Evolutionary conservation across 495 filamentous ascomycete species (phyloP).

Genomic region (Xylaria grammica): DNA sequence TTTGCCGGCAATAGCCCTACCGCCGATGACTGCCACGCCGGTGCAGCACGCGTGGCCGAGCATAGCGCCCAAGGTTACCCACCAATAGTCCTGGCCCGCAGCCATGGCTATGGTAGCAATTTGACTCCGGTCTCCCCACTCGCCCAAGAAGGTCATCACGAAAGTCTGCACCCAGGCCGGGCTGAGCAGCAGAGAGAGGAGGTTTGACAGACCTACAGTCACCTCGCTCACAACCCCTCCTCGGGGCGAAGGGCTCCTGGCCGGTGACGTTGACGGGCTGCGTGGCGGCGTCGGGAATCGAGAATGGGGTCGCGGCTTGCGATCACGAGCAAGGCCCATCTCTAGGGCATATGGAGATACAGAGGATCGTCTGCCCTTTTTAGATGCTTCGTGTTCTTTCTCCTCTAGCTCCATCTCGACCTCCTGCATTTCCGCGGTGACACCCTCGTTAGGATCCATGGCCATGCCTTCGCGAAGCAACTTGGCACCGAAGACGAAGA

Average conservation of each 20-base stretch:
- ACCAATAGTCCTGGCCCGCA: constrained; percentile 98
- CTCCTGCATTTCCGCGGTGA: constrained; percentile 94
- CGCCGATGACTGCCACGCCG: constrained; percentile 89
- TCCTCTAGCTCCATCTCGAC: constrained; percentile 95
- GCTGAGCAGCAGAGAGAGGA: constrained; percentile 84
- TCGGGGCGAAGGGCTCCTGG: constrained; percentile 51
- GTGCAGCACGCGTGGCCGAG: constrained; percentile 89
- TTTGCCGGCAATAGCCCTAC: constrained; percentile 86
- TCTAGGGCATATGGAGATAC: constrained; percentile 69
- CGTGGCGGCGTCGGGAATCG: constrained; percentile 64
- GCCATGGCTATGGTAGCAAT: constrained; percentile 99
- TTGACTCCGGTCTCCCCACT: constrained; percentile 97
- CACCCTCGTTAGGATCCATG: constrained; percentile 87
- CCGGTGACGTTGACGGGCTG: constrained; percentile 64
- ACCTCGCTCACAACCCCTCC: constrained; percentile 47
- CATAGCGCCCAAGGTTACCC: constrained; percentile 91
- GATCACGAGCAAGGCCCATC: constrained; percentile 59
- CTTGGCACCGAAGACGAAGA: constrained; percentile 85
- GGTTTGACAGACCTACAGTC: constrained; percentile 74
- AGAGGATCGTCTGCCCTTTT: constrained; percentile 59
- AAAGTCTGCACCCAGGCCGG: constrained; percentile 99
- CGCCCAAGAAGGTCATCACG: constrained; percentile 97
- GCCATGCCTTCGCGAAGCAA: constrained; percentile 86
- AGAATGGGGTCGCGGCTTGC: constrained; percentile 64
- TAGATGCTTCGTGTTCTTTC: constrained; percentile 75